Evolutionary conservation across 2,329 filamentous ascomycete genomes (phyloP).

Genomic region (Aspergillus vadensis): DNA sequence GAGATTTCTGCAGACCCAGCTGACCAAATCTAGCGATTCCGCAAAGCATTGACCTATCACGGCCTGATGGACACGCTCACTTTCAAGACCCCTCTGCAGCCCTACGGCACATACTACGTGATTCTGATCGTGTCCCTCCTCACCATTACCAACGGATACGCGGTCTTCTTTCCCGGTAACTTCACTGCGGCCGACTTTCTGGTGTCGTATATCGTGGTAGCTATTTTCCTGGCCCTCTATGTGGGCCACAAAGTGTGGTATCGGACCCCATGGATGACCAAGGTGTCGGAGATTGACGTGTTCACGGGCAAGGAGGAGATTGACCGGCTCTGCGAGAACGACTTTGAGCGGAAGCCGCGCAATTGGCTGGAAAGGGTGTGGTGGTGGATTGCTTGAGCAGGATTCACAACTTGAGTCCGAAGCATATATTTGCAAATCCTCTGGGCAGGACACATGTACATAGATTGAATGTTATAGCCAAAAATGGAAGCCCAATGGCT

Average conservation of each 20-base stretch:
- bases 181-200: conserved; percentile 54
- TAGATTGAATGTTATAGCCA: not conserved
- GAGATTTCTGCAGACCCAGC: conserved; percentile 26
- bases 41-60: conserved; percentile 55
- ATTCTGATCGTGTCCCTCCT: conserved; percentile 52
- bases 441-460: not conserved
- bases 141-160: conserved; percentile 60
- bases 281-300: conserved; percentile 47
- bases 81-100: conserved; percentile 54
- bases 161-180: conserved; percentile 52
- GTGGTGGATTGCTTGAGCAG: conserved; percentile 46
- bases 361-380: conserved; percentile 48
- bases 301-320: conserved; percentile 50
- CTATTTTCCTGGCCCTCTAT: conserved; percentile 51
- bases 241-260: conserved; percentile 41
- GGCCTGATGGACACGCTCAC: conserved; percentile 48
- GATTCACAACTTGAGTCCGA: not conserved
- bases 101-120: conserved; percentile 55
- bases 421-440: not conserved
- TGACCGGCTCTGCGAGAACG: conserved; percentile 46
- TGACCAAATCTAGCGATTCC: conserved; percentile 51
- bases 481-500: not conserved
- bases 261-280: conserved; percentile 33
- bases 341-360: conserved; percentile 42
- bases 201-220: conserved; percentile 57